Percentiles rank a stretch among this genome's conserved stretches.
Evolutionary conservation across 805 yeast species (phyloP).

Genomic region (Candida vartiovaarae): DNA sequence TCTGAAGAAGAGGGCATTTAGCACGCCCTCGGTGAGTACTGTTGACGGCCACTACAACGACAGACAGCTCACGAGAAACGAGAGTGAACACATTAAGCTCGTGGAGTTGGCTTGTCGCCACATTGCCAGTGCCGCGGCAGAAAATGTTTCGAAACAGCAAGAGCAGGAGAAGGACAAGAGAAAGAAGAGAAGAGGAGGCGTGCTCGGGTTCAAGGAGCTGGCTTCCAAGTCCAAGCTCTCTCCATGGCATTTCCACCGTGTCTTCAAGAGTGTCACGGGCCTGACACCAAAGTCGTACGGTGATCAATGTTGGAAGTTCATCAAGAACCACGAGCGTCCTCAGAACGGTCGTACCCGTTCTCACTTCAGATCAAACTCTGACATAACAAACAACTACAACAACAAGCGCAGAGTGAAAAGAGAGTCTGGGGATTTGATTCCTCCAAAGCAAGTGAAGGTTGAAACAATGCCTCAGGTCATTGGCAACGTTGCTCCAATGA

Average conservation of each 20-base stretch:
- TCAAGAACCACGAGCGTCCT: slow-evolving; percentile 30
- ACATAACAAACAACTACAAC: slow-evolving; percentile 12
- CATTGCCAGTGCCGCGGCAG: slow-evolving; percentile 72
- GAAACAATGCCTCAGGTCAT: no score
- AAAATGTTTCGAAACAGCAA: slow-evolving; percentile 26
- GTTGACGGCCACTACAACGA: slow-evolving; percentile 8
- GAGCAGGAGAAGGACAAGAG: slow-evolving; percentile 21
- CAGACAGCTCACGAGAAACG: slow-evolving; percentile 43
- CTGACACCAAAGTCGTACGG: slow-evolving; percentile 87
- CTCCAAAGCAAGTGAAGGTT: slow-evolving; percentile 1
- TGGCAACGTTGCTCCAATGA: no score
- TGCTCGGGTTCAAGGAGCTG: slow-evolving; percentile 76
- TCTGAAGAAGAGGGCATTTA: slow-evolving; percentile 19
- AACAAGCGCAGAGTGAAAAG: slow-evolving; percentile 5
- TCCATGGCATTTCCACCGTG: slow-evolving; percentile 93
- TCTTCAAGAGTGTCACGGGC: slow-evolving; percentile 79
- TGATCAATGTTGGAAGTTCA: slow-evolving; percentile 66
- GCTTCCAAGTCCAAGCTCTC: slow-evolving; percentile 78
- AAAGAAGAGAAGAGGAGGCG: slow-evolving; percentile 68
- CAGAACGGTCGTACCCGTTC: slow-evolving; percentile 15
- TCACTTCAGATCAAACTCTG: slow-evolving; percentile 19
- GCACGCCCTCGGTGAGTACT: slow-evolving; percentile 18
- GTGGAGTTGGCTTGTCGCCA: slow-evolving; percentile 79
- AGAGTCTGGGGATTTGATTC: background rate
- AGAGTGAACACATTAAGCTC: slow-evolving; percentile 59